Base-by-base conservation (phyloP, 352 stramenopile genomes). In the Phytophthora crassamura region DNA sequence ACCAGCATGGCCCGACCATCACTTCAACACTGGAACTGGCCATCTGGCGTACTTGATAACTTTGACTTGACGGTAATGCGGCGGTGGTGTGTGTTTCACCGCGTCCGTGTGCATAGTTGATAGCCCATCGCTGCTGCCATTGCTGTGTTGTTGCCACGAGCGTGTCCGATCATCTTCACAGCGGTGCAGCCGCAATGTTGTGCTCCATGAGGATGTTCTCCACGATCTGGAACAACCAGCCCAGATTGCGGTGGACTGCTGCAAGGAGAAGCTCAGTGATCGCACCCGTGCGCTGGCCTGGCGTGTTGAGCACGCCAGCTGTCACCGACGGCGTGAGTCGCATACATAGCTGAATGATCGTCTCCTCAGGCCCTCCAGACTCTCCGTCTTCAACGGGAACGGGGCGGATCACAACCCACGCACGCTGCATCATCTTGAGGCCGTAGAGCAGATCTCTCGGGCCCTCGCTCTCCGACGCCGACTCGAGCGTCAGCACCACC, bases 121-220 rank as follows among this genome's bases (percentile, higher is more conserved):
- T 5, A 30, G 25, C 25, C 25, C 25, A 0, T 30, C 25, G 25
- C 25, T 7, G 11, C 11, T 41, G 15, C 11, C 35, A n/a, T 41
- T 30, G 25, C 25, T n/a, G n/a, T 30, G 25, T 30, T 30, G 25
- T 30, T 30, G 25, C 4, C 25, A 30, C 4, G 25, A 30, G 25
- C 25, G 25, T 30, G 25, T 30, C 25, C 25, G 25, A 30, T 30
- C 25, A 30, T 30, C 25, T 30, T 59, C 28, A 64, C 15, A 63
- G 25, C n/a, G 39, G 9, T 11, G 40, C 8, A 9, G 45, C 5
- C 25, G 22, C 59, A 51, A 74, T 57, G 58, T 59, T 46, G 32
- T 77, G 57, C 52, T 79, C 76, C 65, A 87, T 79, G 15, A 87
- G 41, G 40, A 87, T 79, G 35, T 87, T 87, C 51, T 88, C 78